Base-by-base conservation (phyloP, 495 filamentous ascomycete species). In the Hypoxylon intermedium region DNA sequence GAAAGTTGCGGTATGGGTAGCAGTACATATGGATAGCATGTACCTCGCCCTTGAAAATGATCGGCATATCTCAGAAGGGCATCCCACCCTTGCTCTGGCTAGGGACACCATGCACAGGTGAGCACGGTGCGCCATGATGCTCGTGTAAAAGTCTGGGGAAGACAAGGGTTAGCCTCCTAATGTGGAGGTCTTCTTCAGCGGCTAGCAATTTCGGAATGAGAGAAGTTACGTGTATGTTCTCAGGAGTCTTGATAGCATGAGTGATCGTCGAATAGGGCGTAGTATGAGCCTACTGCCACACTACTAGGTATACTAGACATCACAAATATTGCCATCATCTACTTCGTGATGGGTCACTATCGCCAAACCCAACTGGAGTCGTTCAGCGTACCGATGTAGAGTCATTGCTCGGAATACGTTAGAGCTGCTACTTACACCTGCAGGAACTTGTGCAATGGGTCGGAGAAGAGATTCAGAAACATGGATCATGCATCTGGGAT, bases 31-130 rank as follows among this genome's bases (percentile, higher is more conserved):
- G n/a, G n/a, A n/a, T 47, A 40, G 42, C 18, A 47, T 37, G 45
- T 48, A 44, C 52, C 26, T 21, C 40, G 34, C 56, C 51, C 54
- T 55, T 52, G 55, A 48, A 51, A 60, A 15, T 47, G 62, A 65
- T 65, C 62, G 62, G 62, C 62, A 60, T 65, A 54, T 59, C 61
- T 65, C 18, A 65, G 50, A 65, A 65, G 59, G 61, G 61, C 45
- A 65, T 65, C 61, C 61, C 61, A 65, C 49, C 51, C 51, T 46
- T 48, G 38, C 49, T 33, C 36, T 34, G 50, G 34, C 34, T 52
- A 19, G 54, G 41, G 21, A 36, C 15, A 31, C 54, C 61, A 44
- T 58, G 60, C 30, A 65, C 43, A 51, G 43, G 38, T 15, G 28
- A 56, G 51, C 51, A 60, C 55, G 62, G 62, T 47, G 56, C 56